Evolutionary conservation across 2,329 filamentous ascomycete species (phyloP), one percentile per base, ranked within the genome.

Genomic region (Rosellinia necatrix): DNA sequence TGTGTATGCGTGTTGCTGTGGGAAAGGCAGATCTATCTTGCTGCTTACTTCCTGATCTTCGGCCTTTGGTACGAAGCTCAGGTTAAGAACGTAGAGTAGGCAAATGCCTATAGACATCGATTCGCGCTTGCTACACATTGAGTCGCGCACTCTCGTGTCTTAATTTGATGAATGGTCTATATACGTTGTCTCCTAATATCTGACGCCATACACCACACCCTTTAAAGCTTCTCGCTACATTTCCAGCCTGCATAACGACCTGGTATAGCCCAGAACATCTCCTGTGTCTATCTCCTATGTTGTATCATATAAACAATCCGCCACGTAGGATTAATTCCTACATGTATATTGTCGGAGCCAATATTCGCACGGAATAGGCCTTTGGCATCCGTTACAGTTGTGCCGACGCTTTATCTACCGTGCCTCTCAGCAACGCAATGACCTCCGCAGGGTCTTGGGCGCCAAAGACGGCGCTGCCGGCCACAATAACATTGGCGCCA

Each of bases 401-500:
- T 70, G 74, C 75, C 47, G 57, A 67, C 62, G 73, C 75, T 67
- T 82, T 83, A 50, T 97, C 85, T 3, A 99, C 92, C 2, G 90
- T 84, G 57, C 89, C 84, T 63, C 92, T 83, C 69, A 99, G 76
- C 73, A 89, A 79, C n/a, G 81, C 76, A 70, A 99, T 97, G 21
- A 97, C 92, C 64, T 94, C 89, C 5, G 83, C 83, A 0, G 94
- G 94, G 69, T 96, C 90, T 69, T 91, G 82, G 15, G 94, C 93
- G 30, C 92, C 92, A 74, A 97, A 99, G 6, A 99, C 92, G 35
- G 94, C 94, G 68, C 91, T 96, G 25, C 94, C 94, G 9, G 94
- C 93, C 48, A 99, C 94, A 69, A 99, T 99, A 54, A 99, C 94
- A 68, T 99, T 99, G 52, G 94, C 94, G 29, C 94, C 94, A 0